Base-by-base conservation (phyloP, 148 eudicot species). In the Hydrangea macrophylla region DNA sequence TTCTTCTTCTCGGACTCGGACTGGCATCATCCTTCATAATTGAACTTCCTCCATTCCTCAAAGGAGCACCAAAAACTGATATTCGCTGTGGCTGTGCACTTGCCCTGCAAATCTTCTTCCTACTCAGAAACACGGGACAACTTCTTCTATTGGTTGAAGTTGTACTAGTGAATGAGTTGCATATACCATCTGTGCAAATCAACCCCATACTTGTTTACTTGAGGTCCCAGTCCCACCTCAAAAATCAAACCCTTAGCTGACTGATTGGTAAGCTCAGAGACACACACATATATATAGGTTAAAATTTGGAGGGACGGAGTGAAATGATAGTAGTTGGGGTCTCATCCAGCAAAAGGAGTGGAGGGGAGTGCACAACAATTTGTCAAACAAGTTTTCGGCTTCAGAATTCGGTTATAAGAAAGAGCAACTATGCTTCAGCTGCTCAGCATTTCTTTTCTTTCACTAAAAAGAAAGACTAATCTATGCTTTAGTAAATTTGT, bases 141-240 rank as follows among this genome's bases (percentile, higher is more conserved):
- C 40, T 8, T 40, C 54, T 9, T n/a, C n/a, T n/a, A n/a, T n/a
- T n/a, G 40, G 48, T 23, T 37, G 68, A 60, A 39, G 72, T 1
- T 5, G 39, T 20, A 15, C 18, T 7, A 31, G 68, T 50, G 9
- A 68, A 53, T 23, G 67, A 70, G 62, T 53, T 73, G 27, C 65
- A 13, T 26, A 60, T 27, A 28, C 75, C 60, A 37, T 13, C 68
- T 17, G 68, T 45, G 62, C 62, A 51, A 32, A 56, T 55, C 30
- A 68, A 61, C 27, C 75, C 79, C 84, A 81, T 81, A 8, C 13
- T 56, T 18, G 23, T 18, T 0, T 18, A 48, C 7, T 5, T 11
- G 53, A 48, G 4, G 53, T 7, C 4, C 11, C 17, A 18, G n/a
- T n/a, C n/a, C n/a, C n/a, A 42, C 1, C 50, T 42, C 18, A 9